Evolutionary conservation across 768 basidiomycete genomes (phyloP).

Genomic region (Mycena rebaudengoi): DNA sequence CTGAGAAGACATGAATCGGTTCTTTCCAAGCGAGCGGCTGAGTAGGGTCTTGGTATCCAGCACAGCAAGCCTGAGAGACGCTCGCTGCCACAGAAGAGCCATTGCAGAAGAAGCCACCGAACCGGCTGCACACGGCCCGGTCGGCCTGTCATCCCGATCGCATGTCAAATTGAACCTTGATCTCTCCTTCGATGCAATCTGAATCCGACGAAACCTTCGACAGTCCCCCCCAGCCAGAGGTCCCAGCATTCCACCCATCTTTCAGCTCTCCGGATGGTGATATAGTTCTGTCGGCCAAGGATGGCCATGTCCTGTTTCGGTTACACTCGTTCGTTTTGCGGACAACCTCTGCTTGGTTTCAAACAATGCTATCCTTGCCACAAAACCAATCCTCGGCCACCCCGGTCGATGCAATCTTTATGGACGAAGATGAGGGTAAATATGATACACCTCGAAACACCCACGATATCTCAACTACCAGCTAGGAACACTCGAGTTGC

Average conservation of each 20-base stretch:
- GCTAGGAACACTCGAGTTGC: conserved; percentile 56
- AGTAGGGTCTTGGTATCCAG: neutral
- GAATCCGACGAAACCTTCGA: conserved; percentile 22
- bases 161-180: neutral
- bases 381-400: conserved; percentile 39
- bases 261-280: conserved; percentile 66
- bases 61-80: conserved; percentile 4
- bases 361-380: conserved; percentile 67
- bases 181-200: conserved; percentile 10
- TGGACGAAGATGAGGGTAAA: conserved; percentile 59
- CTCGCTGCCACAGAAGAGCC: conserved; percentile 10
- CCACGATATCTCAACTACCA: neutral
- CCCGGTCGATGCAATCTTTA: conserved; percentile 50
- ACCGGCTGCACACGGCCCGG: neutral
- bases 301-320: conserved; percentile 59
- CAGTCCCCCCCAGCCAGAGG: neutral
- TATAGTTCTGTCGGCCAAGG: conserved; percentile 60
- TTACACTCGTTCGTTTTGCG: conserved; percentile 69
- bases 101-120: no score
- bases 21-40: neutral
- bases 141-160: no score
- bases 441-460: neutral
- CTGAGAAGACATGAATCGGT: conserved; percentile 66
- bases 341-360: conserved; percentile 72
- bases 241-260: conserved; percentile 46